Conservation (phyloP, 345 rosid species). For the Brassica rapa region DNA sequence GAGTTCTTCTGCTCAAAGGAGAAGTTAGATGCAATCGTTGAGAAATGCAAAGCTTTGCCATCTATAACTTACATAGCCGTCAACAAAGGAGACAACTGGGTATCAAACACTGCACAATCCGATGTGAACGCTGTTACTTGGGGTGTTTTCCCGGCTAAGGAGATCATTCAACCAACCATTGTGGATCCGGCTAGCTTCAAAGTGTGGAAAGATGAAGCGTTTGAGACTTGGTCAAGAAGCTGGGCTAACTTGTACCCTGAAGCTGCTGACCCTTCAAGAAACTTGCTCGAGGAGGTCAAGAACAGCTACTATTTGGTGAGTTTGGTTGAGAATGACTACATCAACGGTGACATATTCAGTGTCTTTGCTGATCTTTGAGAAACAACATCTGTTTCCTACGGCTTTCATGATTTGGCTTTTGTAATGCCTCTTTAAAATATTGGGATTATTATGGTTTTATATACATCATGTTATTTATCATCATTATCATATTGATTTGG, state of each 20-base stretch:
- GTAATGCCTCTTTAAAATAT: conserved; percentile 1
- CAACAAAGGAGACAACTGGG: conserved; percentile 61
- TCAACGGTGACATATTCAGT: conserved; percentile 36
- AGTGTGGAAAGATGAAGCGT: conserved; percentile 98
- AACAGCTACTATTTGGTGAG: conserved; percentile 79
- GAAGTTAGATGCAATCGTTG: conserved; percentile 61
- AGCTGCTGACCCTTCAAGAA: conserved; percentile 61
- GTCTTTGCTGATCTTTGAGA: conserved; percentile 37
- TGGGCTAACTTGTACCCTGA: conserved; percentile 84
- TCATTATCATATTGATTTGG: conserved; percentile 17
- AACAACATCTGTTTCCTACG: not conserved
- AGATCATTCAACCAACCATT: conserved; percentile 89
- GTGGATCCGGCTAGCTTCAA: conserved; percentile 90
- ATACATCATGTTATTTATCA: conserved; percentile 1
- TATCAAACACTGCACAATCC: conserved; percentile 52
- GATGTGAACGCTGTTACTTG: conserved; percentile 93
- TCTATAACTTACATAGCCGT: conserved; percentile 70
- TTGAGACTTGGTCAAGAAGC: conserved; percentile 84
- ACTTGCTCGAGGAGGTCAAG: conserved; percentile 79
- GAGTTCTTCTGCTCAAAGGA: conserved; percentile 94
- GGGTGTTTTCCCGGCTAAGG: conserved; percentile 95
- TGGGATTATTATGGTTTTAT: conserved; percentile 10
- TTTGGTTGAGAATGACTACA: conserved; percentile 48
- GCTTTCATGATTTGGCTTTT: conserved; percentile 29
- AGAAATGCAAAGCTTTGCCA: conserved; percentile 66